Base-by-base conservation (phyloP, 192 early-diverging fungal genomes). In the Backusella circina region DNA sequence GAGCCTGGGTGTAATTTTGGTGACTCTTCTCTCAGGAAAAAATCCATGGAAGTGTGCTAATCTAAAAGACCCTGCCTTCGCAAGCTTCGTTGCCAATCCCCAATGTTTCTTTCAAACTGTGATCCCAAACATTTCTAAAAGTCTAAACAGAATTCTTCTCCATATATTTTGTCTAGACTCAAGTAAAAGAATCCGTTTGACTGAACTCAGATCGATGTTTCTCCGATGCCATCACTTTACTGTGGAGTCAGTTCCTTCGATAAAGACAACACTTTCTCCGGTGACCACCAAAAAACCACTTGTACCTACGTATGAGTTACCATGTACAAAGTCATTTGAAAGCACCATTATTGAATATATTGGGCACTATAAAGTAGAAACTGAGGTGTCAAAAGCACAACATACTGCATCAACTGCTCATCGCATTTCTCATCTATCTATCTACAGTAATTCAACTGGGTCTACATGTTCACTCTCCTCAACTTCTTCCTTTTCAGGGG, bases 1-100 rank as follows among this genome's bases (percentile, higher is more conserved):
- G 97, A 94, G 92, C 38, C 81, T 97, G 30, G 97, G 97, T 28
- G 94, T 99, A 5, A 97, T 98, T 67, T 88, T 96, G n/a, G 95
- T 96, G 73, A 97, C 86, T 36, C 75, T 88, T 88, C 82, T 91
- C 79, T 80, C 88, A 90, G 76, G 96, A 86, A 79, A 96, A 86
- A 72, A 95, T 87, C 87, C 97, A 89, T 88, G 87, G 87, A 86
- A 86, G 44, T 81, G 82, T 65, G 80, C 97, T 87, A 78, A 94
- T 88, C 77, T 86, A 79, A 30, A 88, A 77, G 79, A 91, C 81
- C 79, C 79, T 75, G 86, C 84, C 64, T 86, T 90, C 85, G 73
- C 87, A 50, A 78, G 84, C 64, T 85, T 89, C 85, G 71, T 83
- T 16, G 67, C 65, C 50, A 75, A 85, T 31, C 79, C 79, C 80